Conservation (phyloP, 345 rosid species). For the Diplotaxis tenuifolia region DNA sequence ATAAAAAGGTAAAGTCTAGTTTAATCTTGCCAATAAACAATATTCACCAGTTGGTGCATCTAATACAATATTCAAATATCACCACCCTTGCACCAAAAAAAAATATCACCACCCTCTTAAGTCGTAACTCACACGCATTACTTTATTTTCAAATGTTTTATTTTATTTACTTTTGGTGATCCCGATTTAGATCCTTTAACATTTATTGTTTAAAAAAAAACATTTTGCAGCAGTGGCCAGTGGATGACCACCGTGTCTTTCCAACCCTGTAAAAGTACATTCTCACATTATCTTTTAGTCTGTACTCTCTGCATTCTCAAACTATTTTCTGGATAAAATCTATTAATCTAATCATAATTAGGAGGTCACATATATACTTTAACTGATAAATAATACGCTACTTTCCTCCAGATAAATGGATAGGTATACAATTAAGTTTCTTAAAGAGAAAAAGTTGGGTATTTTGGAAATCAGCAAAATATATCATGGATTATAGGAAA, state of each 20-base stretch:
- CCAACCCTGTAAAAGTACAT: conserved; percentile 22
- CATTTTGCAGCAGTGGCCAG: conserved; percentile 11
- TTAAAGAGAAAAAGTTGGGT: neutral
- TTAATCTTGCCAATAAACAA: neutral
- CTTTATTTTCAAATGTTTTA: neutral
- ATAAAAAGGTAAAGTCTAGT: neutral
- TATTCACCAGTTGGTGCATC: neutral
- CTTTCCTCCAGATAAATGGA: neutral
- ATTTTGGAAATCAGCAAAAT: neutral
- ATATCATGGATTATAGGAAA: neutral
- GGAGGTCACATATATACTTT: neutral
- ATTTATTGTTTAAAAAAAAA: too few relatives aligned
- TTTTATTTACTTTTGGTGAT: conserved; percentile 1
- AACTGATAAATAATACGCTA: neutral
- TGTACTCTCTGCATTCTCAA: neutral
- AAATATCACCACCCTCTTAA: neutral
- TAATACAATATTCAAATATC: neutral
- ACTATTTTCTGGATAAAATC: conserved; percentile 4
- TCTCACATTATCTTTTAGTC: conserved; percentile 22
- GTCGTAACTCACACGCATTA: neutral
- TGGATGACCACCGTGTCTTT: neutral
- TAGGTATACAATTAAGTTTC: neutral
- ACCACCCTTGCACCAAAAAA: too few relatives aligned
- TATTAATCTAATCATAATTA: too few relatives aligned
- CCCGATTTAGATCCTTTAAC: neutral